These are phyloP conservation scores for Gossypium aridum DNA, from an alignment of 441 rosid species.

Conservation along the genomic window DNA sequence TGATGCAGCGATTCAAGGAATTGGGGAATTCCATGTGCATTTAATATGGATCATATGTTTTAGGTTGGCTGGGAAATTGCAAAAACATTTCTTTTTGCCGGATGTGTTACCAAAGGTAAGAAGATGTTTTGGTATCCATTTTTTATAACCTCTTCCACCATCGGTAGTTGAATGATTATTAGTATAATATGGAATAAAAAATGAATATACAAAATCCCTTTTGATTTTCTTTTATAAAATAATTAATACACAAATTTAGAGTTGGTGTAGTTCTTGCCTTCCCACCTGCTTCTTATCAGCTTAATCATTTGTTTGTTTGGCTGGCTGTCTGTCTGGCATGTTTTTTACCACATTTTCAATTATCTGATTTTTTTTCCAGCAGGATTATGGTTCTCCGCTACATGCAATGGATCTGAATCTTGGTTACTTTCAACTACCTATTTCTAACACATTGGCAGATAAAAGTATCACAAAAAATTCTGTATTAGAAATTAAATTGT, in stretches of 20 bases:
- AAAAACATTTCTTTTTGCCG: too few species aligned
- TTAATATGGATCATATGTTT: not conserved
- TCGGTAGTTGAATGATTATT: not conserved
- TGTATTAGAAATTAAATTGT: too few species aligned
- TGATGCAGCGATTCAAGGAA: not conserved
- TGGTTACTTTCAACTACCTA: not conserved
- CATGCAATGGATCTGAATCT: not conserved
- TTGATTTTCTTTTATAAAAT: not conserved
- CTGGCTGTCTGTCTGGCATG: not conserved
- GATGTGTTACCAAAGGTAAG: not conserved
- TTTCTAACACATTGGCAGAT: not conserved
- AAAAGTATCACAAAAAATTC: too few species aligned
- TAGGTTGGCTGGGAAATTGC: not conserved
- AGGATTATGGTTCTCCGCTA: not conserved
- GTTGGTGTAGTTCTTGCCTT: not conserved
- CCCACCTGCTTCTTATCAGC: not conserved
- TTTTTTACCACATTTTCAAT: not conserved
- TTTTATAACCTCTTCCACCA: not conserved
- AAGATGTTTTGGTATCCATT: not conserved
- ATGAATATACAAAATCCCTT: not conserved
- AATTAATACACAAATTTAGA: not conserved
- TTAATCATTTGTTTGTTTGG: not conserved
- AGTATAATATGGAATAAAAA: not conserved
- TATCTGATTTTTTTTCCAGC: not conserved
- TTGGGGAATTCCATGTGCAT: not conserved